Conservation (phyloP, 2,329 filamentous ascomycete species). For the Aschersonia sp. region DNA sequence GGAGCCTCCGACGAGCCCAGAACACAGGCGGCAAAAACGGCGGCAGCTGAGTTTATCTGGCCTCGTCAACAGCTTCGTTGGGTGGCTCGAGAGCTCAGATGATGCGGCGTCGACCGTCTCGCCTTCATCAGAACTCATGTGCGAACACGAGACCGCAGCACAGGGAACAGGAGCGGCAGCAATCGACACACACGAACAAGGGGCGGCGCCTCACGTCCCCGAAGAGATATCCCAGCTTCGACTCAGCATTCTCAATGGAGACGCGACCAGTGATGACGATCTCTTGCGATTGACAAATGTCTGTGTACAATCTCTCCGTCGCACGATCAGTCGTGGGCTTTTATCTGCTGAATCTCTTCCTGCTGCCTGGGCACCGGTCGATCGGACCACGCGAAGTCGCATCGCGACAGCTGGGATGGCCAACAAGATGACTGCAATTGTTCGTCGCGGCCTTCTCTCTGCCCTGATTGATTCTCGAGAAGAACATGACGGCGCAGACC, state of each 20-base stretch:
- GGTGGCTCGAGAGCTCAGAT: conserved; percentile 12
- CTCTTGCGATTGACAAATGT: conserved; percentile 3
- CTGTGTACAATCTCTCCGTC: conserved; percentile 6
- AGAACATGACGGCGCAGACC: neutral
- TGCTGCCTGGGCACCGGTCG: conserved; percentile 8
- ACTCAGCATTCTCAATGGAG: conserved; percentile 3
- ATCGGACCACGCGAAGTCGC: conserved; percentile 4
- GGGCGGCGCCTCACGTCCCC: conserved; percentile 1
- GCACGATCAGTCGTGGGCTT: conserved; percentile 5
- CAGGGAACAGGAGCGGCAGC: neutral
- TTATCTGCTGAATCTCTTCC: conserved; percentile 5
- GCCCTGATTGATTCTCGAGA: conserved; percentile 6
- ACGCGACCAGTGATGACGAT: conserved; percentile 1
- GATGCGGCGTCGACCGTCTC: neutral
- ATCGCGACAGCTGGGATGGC: conserved; percentile 5
- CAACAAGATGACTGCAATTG: conserved; percentile 6
- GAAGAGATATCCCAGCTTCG: conserved; percentile 6
- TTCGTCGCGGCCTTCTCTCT: conserved; percentile 8
- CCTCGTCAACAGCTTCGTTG: conserved; percentile 13
- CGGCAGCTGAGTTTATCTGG: conserved; percentile 6
- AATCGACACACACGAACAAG: neutral
- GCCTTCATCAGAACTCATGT: neutral
- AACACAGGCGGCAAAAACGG: conserved; percentile 11
- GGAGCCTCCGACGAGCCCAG: conserved; percentile 28
- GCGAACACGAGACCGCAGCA: neutral